Conservation (phyloP, 2,329 filamentous ascomycete genomes). For the Tolypocladium ophioglossoides region DNA sequence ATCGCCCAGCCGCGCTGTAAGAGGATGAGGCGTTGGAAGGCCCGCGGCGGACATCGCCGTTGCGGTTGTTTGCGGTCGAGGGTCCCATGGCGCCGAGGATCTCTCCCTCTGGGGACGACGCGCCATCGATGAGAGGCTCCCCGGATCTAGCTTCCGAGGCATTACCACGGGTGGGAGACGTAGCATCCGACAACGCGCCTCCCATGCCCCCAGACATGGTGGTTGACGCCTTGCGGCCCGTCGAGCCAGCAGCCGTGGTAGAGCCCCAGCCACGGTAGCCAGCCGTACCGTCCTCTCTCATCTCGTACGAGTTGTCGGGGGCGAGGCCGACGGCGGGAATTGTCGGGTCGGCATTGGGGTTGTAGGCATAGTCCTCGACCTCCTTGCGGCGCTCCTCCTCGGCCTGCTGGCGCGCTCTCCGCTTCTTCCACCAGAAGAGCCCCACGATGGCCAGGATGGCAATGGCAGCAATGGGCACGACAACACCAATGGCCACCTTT, state of each 20-base stretch:
- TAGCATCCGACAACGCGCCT: slow-evolving; percentile 63
- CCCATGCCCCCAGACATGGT: slow-evolving; percentile 69
- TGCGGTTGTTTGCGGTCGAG: slow-evolving; percentile 52
- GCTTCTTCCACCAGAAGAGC: slow-evolving; percentile 79
- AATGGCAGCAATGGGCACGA: slow-evolving; percentile 84
- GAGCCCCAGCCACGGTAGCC: slow-evolving; percentile 95
- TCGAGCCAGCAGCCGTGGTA: slow-evolving; percentile 56
- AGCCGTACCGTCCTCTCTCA: slow-evolving; percentile 63
- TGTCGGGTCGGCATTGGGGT: slow-evolving; percentile 90
- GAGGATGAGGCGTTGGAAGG: slow-evolving; percentile 93
- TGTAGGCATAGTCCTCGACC: slow-evolving; percentile 94
- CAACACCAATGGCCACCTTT: slow-evolving; percentile 84
- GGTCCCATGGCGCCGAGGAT: slow-evolving; percentile 76
- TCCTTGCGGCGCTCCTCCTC: slow-evolving; percentile 90
- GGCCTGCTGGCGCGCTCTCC: slow-evolving; percentile 73
- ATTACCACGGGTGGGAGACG: slow-evolving; percentile 55
- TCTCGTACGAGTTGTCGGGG: slow-evolving; percentile 53
- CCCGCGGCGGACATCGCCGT: slow-evolving; percentile 68
- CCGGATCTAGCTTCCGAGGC: slow-evolving; percentile 60
- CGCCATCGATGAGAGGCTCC: slow-evolving; percentile 46
- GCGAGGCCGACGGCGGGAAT: slow-evolving; percentile 41
- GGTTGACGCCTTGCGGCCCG: slow-evolving; percentile 76
- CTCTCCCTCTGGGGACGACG: slow-evolving; percentile 60
- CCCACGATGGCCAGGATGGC: slow-evolving; percentile 67
- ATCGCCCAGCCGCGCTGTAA: slow-evolving; percentile 74